Evolutionary conservation across 2,329 filamentous ascomycete species (phyloP), one percentile per base, ranked within the genome.

Genomic region (Blastomyces parvus): DNA sequence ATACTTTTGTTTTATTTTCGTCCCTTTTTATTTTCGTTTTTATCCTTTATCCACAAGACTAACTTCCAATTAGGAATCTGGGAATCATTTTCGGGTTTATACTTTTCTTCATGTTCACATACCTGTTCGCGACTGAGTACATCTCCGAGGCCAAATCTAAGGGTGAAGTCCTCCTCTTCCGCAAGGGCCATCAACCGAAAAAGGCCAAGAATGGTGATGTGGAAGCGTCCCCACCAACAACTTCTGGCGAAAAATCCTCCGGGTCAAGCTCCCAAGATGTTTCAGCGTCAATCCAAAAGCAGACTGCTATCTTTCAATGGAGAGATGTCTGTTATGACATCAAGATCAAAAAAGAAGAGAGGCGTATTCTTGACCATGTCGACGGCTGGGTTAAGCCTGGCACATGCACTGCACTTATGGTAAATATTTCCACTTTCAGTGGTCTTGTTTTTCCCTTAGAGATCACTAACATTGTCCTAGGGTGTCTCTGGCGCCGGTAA

Each of bases 301-400:
- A 90, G 72, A 90, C 85, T 4, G 88, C 88, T 36, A 84, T 92
- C 65, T 95, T 95, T 80, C 88, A 91, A 71, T 96, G 91, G 91
- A 83, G 86, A 67, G 82, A 93, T 69, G 87, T 96, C 1, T 91
- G 87, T 77, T 96, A 90, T 70, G 87, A 90, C 64, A 88, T 91
- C 72, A 84, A 85, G 69, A 91, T 96, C 77, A 95, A 94, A 79
- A 81, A 81, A 17, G 85, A 92, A 69, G 78, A 82, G 1, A 84
- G 91, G 19, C 85, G 88, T 50, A 88, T 97, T 69, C 79, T 97
- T 64, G 88, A 96, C 70, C 81, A 94, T 67, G 89, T 96, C 17
- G 89, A 95, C 71, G 92, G 92, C 48, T 96, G 90, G 89, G 91
- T 96, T 65, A 94, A 95, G 76, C 92, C 92, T 2, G 92, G 92